A percentile compares a stretch with the other conserved stretches of the same genome.
Evolutionary conservation across 352 stramenopile species (phyloP).

Genomic region (Globisporangium iwayamae): DNA sequence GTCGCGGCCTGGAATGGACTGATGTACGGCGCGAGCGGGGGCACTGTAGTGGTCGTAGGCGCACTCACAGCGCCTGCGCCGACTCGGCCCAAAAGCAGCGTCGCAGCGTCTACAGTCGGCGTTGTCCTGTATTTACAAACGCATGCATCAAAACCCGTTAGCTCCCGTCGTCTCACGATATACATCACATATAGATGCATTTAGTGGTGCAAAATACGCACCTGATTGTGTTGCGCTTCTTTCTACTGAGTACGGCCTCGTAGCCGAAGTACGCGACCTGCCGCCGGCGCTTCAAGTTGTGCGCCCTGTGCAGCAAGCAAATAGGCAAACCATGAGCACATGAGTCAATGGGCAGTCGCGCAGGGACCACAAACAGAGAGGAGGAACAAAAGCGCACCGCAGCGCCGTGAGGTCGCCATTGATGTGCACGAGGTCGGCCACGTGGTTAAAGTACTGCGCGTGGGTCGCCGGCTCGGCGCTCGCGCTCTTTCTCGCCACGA

Average conservation of each 20-base stretch:
- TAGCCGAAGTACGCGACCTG: conserved; percentile 63
- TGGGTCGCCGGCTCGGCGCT: conserved; percentile 50
- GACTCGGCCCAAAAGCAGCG: conserved; percentile 10
- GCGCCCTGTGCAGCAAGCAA: conserved; percentile 28
- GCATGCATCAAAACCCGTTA: neutral
- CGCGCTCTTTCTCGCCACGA: conserved; percentile 47
- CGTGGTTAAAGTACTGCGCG: conserved; percentile 71
- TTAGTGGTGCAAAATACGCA: neutral
- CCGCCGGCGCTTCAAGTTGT: conserved; percentile 67
- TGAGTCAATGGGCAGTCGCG: conserved; percentile 3
- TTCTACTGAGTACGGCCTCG: conserved; percentile 69
- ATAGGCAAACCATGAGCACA: neutral
- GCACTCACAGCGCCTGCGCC: neutral
- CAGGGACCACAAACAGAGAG: conserved; percentile 4
- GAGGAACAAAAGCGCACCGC: conserved; percentile 26
- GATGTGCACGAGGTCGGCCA: conserved; percentile 47
- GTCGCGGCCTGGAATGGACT: conserved; percentile 6
- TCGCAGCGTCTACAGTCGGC: conserved; percentile 10
- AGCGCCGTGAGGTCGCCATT: conserved; percentile 54
- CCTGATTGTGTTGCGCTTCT: conserved; percentile 46
- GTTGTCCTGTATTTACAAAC: conserved; percentile 5
- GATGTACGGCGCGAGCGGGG: conserved; percentile 6
- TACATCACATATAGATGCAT: neutral
- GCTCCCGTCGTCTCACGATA: neutral
- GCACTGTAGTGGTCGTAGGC: neutral